Base-by-base conservation (phyloP, 2,329 filamentous ascomycete species). In the Penicillium italicum region DNA sequence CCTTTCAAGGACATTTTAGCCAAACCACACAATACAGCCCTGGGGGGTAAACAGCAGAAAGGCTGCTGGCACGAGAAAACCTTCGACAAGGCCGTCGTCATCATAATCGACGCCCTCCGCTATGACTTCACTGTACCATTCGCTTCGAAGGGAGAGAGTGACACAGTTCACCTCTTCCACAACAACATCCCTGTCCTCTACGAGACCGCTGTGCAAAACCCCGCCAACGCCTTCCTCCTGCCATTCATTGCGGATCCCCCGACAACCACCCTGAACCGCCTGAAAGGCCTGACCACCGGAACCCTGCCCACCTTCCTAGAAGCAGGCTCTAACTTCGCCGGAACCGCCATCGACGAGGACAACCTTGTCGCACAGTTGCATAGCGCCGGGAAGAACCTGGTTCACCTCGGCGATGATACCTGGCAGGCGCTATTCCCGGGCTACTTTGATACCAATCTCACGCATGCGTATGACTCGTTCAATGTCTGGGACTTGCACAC, bases 401-500 rank as follows among this genome's bases (percentile, higher is more conserved):
- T 92, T 6, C 95, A 99, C 68, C 78, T 99, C 36, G 94, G 94
- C n/a, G 94, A 99, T 72, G 93, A 99, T 74, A 99, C 94, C 5
- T 99, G 94, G 94, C 89, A 91, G 62, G 83, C 90, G 41, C 79
- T 99, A 16, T 99, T 97, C 70, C 94, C 94, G 0, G 90, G 82
- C n/a, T 91, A 95, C 72, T 99, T 99, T 67, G 87, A 96, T 71
- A 78, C 86, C 9, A 89, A 93, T 54, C 84, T 97, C 54, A 96
- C 92, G 64, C 85, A 82, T 64, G 85, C 94, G 0, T 99, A 96
- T 72, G 93, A 97, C 72, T 97, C 93, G 59, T 96, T 99, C 77
- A 97, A 97, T 69, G 94, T 97, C 7, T 97, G 91, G 91, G 94
- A 99, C 72, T 75, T 99, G 66, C 91, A 97, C 72, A 97, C 94